Evolutionary conservation across 106 monocot genomes (phyloP).

Genomic region (Alisma plantagoaquatica): DNA sequence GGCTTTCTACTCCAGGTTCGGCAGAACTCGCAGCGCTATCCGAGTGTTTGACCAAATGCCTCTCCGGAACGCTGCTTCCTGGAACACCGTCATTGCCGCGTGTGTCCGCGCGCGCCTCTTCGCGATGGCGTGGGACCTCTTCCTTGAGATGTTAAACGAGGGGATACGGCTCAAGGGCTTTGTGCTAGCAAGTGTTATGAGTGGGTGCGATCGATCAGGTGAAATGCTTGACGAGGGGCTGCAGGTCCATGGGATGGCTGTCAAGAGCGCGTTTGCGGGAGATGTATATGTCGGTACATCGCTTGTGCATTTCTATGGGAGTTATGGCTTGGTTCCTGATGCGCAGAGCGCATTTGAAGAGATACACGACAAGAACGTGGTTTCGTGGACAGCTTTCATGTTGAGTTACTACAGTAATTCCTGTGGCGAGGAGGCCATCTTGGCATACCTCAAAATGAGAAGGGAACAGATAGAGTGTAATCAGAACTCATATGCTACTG

Average conservation of each 20-base stretch:
- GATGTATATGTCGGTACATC: conserved; percentile 75
- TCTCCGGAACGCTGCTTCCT: conserved; percentile 40
- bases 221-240: conserved; percentile 18
- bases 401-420: conserved; percentile 40
- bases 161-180: conserved; percentile 37
- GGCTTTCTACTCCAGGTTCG: conserved; percentile 37
- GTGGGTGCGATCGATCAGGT: conserved; percentile 26
- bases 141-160: conserved; percentile 30
- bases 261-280: conserved; percentile 36
- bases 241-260: conserved; percentile 42
- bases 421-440: conserved; percentile 31
- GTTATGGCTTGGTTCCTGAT: conserved; percentile 21
- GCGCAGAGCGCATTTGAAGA: conserved; percentile 42
- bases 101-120: conserved; percentile 32
- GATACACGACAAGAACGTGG: conserved; percentile 72
- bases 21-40: conserved; percentile 23
- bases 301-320: conserved; percentile 68
- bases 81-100: conserved; percentile 68
- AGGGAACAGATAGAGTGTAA: conserved; percentile 54
- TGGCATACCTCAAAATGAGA: conserved; percentile 53
- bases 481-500: conserved; percentile 56
- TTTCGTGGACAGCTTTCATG: conserved; percentile 91
- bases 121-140: conserved; percentile 16
- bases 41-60: conserved; percentile 67
- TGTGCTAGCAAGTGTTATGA: conserved; percentile 50